These are phyloP conservation scores for Naganishia albida DNA, from an alignment of 1,284 basidiomycete genomes.

Conservation along the genomic window DNA sequence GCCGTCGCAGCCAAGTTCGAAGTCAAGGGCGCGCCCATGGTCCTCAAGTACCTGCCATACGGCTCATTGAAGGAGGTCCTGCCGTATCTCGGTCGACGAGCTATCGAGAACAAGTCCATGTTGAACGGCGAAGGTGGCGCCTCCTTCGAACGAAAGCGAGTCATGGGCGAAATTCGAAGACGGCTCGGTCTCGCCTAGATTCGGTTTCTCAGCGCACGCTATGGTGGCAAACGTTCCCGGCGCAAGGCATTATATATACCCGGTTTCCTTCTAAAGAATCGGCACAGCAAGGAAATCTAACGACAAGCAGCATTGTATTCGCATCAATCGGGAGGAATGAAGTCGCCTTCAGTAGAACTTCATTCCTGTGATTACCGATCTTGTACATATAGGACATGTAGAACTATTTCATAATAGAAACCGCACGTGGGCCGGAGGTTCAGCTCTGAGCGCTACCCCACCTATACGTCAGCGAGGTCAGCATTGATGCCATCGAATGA, in stretches of 20 bases:
- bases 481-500: no score
- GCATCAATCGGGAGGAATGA: conserved; percentile 12
- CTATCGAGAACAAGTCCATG: conserved; percentile 75
- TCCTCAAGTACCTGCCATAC: conserved; percentile 83
- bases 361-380: conserved; percentile 13
- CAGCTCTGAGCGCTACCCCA: no score
- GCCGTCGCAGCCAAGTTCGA: conserved; percentile 64
- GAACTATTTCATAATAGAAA: not conserved
- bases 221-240: not conserved
- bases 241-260: not conserved
- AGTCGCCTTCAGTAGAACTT: no score
- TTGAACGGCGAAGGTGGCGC: conserved; percentile 64
- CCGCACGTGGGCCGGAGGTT: no score
- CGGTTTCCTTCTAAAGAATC: not conserved
- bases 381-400: conserved; percentile 2
- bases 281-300: not conserved
- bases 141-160: conserved; percentile 60
- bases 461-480: no score
- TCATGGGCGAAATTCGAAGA: conserved; percentile 60
- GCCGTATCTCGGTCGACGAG: conserved; percentile 72
- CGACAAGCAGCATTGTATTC: conserved; percentile 10
- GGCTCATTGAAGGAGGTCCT: conserved; percentile 69
- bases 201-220: not conserved
- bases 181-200: conserved; percentile 50
- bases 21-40: conserved; percentile 63